These are phyloP conservation scores for Botrytis galanthina DNA, from an alignment of 2,329 filamentous ascomycete species.

Conservation along the genomic window DNA sequence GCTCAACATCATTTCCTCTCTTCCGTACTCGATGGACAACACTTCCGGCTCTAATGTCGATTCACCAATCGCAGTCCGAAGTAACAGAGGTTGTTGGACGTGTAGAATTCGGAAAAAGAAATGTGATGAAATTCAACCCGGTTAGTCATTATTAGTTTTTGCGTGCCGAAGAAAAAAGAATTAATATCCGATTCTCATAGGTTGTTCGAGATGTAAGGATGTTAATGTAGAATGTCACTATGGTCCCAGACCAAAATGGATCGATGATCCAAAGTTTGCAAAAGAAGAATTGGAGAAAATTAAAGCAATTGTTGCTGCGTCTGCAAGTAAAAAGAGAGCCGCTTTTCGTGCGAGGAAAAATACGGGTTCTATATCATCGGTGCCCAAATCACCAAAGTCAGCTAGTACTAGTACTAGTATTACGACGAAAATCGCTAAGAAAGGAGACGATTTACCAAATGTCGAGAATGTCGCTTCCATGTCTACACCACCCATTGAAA, in stretches of 20 bases:
- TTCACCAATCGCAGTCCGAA: conserved; percentile 20
- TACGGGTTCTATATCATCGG: neutral
- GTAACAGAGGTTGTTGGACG: conserved; percentile 56
- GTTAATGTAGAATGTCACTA: conserved; percentile 55
- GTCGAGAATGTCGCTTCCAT: neutral
- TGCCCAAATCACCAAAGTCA: neutral
- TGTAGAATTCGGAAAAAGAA: conserved; percentile 64
- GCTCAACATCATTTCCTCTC: neutral
- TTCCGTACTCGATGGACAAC: conserved; percentile 1
- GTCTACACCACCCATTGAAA: neutral
- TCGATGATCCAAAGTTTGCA: conserved; percentile 20
- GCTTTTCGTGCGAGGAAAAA: conserved; percentile 14
- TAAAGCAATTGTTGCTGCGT: conserved; percentile 16
- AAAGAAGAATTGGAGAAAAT: conserved; percentile 10
- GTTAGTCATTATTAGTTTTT: conserved; percentile 37
- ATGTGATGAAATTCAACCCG: conserved; percentile 60
- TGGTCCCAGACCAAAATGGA: conserved; percentile 39
- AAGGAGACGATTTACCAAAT: neutral
- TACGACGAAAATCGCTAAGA: neutral
- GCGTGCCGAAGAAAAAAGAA: neutral
- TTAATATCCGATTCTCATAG: neutral
- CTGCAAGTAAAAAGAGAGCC: conserved; percentile 15
- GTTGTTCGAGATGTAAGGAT: conserved; percentile 52
- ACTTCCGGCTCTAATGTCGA: neutral
- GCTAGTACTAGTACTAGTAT: neutral